Evolutionary conservation across 106 monocot genomes (phyloP), one percentile per base, ranked within the genome.

Genomic region (Dactylorhiza incarnata): DNA sequence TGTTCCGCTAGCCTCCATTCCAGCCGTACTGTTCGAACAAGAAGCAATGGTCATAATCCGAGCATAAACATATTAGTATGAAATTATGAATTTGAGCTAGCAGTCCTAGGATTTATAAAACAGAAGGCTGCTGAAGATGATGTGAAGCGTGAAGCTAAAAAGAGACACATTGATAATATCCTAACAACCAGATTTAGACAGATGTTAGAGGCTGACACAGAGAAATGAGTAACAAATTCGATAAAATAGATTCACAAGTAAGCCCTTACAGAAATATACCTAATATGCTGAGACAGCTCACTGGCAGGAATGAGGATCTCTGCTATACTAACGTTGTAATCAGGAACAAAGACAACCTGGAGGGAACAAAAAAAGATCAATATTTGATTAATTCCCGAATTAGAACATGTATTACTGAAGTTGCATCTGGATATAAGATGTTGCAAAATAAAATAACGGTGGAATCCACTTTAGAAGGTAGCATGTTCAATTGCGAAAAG

Each of bases 1-100:
- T 22, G 99, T 99, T 72, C 99, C 94, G 77, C 99, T 97, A 45
- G 97, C 97, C 74, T 97, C 97, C 97, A 97, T 97, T 45, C 97
- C 97, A 80, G 99, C 99, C 75, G 99, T 99, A 78, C 97, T 97
- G 80, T 8, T 46, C 25, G 6, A 20, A 62, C 44, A 69, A 49
- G 48, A 49, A 58, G 25, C 23, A 59, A 48, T 47, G 10, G 73
- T 45, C 19, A 56, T 55, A 19, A 48, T 22, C 22, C 49, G 22
- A 72, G 17, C 17, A 72, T 45, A 29, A 29, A 65, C 12, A 65
- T 26, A 9, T 65, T 65, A 26, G 17, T 26, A 65, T 65, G 17
- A 65, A 0, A 65, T 37, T 3, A 37, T 37, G 37, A 37, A 37
- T 26, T 26, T 26, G 26, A 4, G 4, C 12, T 29, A 65, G 26